Conservation (phyloP, 345 rosid species). For the Noccaea bulbosa region DNA sequence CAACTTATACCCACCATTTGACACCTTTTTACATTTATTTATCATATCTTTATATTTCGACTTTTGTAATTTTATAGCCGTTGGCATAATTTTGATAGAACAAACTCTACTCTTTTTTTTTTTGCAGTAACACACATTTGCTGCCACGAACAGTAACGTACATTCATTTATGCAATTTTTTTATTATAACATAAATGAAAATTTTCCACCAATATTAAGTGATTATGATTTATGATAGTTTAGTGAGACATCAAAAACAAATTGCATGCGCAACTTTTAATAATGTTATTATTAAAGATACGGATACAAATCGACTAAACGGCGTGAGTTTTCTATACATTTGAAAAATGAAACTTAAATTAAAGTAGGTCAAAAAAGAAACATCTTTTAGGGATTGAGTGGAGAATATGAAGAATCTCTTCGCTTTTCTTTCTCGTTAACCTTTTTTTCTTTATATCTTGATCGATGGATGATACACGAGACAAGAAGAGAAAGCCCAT, state of each 20-base stretch:
- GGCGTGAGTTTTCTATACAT: conserved; percentile 33
- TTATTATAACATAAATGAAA: neutral
- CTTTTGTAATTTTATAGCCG: neutral
- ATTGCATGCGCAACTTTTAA: conserved; percentile 13
- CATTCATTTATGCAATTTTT: no score
- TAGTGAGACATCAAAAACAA: neutral
- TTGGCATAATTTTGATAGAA: neutral
- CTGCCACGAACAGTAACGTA: neutral
- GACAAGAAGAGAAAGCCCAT: conserved; percentile 12
- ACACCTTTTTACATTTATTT: neutral
- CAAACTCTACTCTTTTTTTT: neutral
- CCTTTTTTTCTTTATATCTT: neutral
- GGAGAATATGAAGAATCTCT: conserved; percentile 42
- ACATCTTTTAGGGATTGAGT: conserved; percentile 30
- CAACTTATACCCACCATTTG: conserved; percentile 15
- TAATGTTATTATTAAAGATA: neutral
- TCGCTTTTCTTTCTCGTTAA: conserved; percentile 37
- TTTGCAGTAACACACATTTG: no score
- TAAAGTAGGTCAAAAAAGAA: conserved; percentile 37
- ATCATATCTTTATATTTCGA: neutral
- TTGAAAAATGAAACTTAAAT: conserved; percentile 9
- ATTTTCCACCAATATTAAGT: neutral
- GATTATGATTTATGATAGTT: neutral
- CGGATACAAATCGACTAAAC: conserved; percentile 24
- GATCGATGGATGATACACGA: conserved; percentile 1